Conservation (phyloP, 1,139 yeast species). For the Suhomyces maxii region DNA sequence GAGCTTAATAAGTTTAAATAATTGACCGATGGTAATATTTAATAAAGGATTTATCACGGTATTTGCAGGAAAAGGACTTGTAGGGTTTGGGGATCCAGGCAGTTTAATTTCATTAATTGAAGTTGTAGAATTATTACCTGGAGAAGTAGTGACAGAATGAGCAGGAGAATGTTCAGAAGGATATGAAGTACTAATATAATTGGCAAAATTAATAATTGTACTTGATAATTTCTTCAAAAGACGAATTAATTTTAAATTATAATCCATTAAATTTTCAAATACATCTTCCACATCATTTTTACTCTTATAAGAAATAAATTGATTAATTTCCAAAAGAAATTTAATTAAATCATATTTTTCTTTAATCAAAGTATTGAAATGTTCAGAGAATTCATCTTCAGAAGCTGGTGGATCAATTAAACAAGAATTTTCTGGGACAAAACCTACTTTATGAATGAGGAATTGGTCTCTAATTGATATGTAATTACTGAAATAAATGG, state of each 20-base stretch:
- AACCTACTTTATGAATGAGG: slow-evolving; percentile 11
- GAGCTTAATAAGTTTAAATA: slow-evolving; percentile 37
- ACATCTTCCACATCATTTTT: slow-evolving; percentile 46
- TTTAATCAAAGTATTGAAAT: slow-evolving; percentile 24
- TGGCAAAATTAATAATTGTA: slow-evolving; percentile 35
- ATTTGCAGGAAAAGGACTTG: slow-evolving; percentile 26
- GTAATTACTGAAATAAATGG: slow-evolving; percentile 18
- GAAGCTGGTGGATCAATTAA: not conserved
- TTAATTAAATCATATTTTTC: slow-evolving; percentile 33
- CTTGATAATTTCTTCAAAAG: slow-evolving; percentile 41
- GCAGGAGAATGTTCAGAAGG: slow-evolving; percentile 6
- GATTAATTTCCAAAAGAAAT: slow-evolving; percentile 31
- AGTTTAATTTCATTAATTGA: slow-evolving; percentile 5
- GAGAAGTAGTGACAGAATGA: slow-evolving; percentile 6
- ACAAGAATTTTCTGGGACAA: not conserved
- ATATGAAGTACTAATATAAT: slow-evolving; percentile 13
- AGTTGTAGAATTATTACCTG: slow-evolving; percentile 1
- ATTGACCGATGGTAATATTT: slow-evolving; percentile 36
- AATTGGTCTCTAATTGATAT: slow-evolving; percentile 19
- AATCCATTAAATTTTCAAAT: slow-evolving; percentile 45
- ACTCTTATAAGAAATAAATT: slow-evolving; percentile 25
- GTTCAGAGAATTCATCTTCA: slow-evolving; percentile 13
- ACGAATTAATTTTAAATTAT: slow-evolving; percentile 48
- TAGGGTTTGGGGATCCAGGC: slow-evolving; percentile 3
- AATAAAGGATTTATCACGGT: slow-evolving; percentile 33